Evolutionary conservation across 1,284 basidiomycete species (phyloP).

Genomic region (Termitomyces sp.): DNA sequence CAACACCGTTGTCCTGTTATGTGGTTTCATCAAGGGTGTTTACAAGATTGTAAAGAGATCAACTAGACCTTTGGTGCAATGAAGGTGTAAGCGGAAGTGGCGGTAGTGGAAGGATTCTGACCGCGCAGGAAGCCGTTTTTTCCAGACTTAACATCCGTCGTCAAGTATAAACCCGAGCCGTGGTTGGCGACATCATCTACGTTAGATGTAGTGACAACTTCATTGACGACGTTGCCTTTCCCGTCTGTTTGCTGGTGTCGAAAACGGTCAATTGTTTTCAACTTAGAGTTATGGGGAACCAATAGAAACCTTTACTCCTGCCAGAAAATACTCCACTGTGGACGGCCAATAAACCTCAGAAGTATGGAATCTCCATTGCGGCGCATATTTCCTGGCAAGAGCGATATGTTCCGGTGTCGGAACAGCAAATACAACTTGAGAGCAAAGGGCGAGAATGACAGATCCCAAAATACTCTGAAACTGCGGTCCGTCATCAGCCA

Average conservation of each 20-base stretch:
- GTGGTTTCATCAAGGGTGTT: not conserved
- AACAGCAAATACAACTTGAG: conserved; percentile 3
- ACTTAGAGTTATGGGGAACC: not conserved
- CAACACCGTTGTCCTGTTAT: conserved; percentile 15
- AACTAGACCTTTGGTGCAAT: conserved; percentile 16
- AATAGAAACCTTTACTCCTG: conserved; percentile 15
- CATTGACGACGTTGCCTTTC: conserved; percentile 14
- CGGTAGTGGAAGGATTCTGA: conserved; percentile 16
- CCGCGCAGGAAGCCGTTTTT: conserved; percentile 15
- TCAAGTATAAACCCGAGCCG: conserved; percentile 13
- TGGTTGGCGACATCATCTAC: conserved; percentile 10
- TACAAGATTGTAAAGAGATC: not conserved
- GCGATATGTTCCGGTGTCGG: conserved; percentile 15
- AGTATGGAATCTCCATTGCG: conserved; percentile 17
- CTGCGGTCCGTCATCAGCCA: not conserved
- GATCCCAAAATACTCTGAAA: not conserved
- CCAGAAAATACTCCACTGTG: conserved; percentile 16
- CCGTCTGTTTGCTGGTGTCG: conserved; percentile 12
- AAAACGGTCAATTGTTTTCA: not conserved
- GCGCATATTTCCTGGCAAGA: conserved; percentile 17
- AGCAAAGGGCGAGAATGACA: conserved; percentile 8
- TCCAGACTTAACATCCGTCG: conserved; percentile 15
- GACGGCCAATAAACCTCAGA: conserved; percentile 18
- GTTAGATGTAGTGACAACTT: conserved; percentile 9
- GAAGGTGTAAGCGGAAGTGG: conserved; percentile 14